Evolutionary conservation across 305 asterid genomes (phyloP), one percentile per base, ranked within the genome.

Genomic region (Fraxinus sp.): DNA sequence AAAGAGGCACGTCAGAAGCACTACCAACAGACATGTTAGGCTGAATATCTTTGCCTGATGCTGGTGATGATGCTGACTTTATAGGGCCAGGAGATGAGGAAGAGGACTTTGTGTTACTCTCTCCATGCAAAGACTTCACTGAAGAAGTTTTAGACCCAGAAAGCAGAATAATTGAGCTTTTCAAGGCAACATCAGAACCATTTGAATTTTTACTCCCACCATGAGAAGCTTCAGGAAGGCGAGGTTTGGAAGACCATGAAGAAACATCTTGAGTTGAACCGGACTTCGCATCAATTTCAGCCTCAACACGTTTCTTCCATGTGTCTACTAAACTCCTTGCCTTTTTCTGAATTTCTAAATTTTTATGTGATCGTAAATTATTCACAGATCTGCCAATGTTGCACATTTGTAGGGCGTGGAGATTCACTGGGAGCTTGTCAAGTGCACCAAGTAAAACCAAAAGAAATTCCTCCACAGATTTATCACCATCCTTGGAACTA

Each of bases 291-390:
- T 93, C 97, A 81, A 88, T 91, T 89, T 93, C 95, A 44, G 91
- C 93, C 81, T 93, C 95, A 24, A 93, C 97, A 18, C 95, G 90
- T 81, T 91, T 93, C 90, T 93, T 93, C 95, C 97, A 93, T 26
- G 91, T 89, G 86, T 89, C 94, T 26, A 93, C 97, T 78, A 93
- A 87, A 85, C 88, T 80, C 64, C 93, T 87, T n/a, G 94, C 94
- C 81, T 92, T 91, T 75, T 86, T 91, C 81, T 93, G 97, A 82
- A 93, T 89, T 70, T 93, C 97, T 76, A 85, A 74, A 82, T 90
- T 93, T 84, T 93, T 93, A 80, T 93, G 94, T 3, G 89, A 84
- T 18, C 97, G 86, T 81, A 93, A 86, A 83, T 89, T 92, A 89
- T 93, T 93, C 74, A 93, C 97, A 55, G 97, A 92, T 85, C 86